These are phyloP conservation scores for Candida yuanshanica DNA, from an alignment of 805 yeast genomes.

Conservation along the genomic window DNA sequence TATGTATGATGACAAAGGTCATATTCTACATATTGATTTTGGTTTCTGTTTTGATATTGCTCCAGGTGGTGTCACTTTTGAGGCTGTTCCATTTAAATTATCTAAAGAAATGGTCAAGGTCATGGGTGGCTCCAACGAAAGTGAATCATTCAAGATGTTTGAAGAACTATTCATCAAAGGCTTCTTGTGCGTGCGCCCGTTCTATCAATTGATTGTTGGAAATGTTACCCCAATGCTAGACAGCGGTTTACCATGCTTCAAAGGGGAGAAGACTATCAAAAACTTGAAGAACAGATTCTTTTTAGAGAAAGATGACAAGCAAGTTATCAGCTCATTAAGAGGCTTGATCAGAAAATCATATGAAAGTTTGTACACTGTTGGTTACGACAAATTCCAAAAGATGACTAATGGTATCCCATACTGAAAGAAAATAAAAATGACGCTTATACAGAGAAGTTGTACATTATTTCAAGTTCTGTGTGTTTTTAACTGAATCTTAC, in stretches of 20 bases:
- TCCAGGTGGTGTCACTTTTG: slow-evolving; percentile 98
- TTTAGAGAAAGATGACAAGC: slow-evolving; percentile 72
- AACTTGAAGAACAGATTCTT: slow-evolving; percentile 75
- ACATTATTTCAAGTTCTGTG: too few relatives aligned
- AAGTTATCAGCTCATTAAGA: slow-evolving; percentile 76
- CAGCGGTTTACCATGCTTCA: slow-evolving; percentile 94
- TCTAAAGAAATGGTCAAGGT: slow-evolving; percentile 95
- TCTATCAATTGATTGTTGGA: slow-evolving; percentile 77
- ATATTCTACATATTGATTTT: slow-evolving; percentile 92
- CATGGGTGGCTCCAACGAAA: slow-evolving; percentile 82
- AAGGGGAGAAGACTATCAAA: slow-evolving; percentile 72
- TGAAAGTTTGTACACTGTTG: slow-evolving; percentile 86
- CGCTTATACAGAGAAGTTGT: not conserved
- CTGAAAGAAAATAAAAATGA: slow-evolving; percentile 22
- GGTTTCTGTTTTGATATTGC: slow-evolving; percentile 98
- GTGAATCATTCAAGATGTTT: slow-evolving; percentile 89
- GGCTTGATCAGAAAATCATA: slow-evolving; percentile 71
- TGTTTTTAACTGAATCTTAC: too few relatives aligned
- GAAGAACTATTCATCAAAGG: slow-evolving; percentile 95
- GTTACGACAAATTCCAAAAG: slow-evolving; percentile 96
- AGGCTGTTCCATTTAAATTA: slow-evolving; percentile 95
- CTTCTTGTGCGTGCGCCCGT: slow-evolving; percentile 80
- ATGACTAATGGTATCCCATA: slow-evolving; percentile 97
- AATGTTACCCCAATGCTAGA: slow-evolving; percentile 91
- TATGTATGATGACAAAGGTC: slow-evolving; percentile 93